These are phyloP conservation scores for Scheffersomyces quercinus DNA, from an alignment of 1,139 yeast genomes.

Conservation along the genomic window DNA sequence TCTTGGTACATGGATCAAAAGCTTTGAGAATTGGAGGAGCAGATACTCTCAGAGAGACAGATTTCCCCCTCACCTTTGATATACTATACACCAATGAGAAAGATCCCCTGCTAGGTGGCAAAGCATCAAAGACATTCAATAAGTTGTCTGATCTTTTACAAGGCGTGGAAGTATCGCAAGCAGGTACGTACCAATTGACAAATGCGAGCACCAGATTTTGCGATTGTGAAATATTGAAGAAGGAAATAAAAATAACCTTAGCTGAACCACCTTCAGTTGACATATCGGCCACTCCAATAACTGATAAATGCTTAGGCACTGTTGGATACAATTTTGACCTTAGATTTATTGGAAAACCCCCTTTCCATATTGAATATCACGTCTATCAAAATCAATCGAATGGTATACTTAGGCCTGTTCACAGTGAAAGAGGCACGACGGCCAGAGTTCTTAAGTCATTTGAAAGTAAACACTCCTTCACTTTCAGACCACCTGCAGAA, in stretches of 20 bases:
- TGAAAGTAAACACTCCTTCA: slow-evolving; percentile 41
- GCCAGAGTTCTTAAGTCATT: slow-evolving; percentile 26
- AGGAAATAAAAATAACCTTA: slow-evolving; percentile 17
- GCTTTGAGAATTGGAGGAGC: slow-evolving; percentile 24
- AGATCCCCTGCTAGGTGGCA: slow-evolving; percentile 24
- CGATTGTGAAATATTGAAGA: slow-evolving; percentile 51
- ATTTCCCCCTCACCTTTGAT: slow-evolving; percentile 51
- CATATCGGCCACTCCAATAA: slow-evolving; percentile 59
- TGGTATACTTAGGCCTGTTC: slow-evolving; percentile 33
- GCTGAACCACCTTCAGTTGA: slow-evolving; percentile 52
- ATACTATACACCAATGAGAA: slow-evolving; percentile 31
- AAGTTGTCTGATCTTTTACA: slow-evolving; percentile 23
- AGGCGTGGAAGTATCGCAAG: slow-evolving; percentile 46
- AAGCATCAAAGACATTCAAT: slow-evolving; percentile 39
- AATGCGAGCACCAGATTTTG: slow-evolving; percentile 62
- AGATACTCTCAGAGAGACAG: slow-evolving; percentile 23
- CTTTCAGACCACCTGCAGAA: slow-evolving; percentile 75
- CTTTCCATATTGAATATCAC: slow-evolving; percentile 66
- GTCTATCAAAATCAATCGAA: slow-evolving; percentile 50
- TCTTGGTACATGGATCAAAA: slow-evolving; percentile 43
- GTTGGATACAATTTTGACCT: slow-evolving; percentile 75
- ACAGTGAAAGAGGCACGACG: slow-evolving; percentile 30
- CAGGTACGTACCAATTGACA: slow-evolving; percentile 64
- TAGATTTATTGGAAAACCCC: slow-evolving; percentile 76
- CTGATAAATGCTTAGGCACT: slow-evolving; percentile 90